Conservation (phyloP, 2,329 filamentous ascomycete species). For the Paracoccidioides lutzii region DNA sequence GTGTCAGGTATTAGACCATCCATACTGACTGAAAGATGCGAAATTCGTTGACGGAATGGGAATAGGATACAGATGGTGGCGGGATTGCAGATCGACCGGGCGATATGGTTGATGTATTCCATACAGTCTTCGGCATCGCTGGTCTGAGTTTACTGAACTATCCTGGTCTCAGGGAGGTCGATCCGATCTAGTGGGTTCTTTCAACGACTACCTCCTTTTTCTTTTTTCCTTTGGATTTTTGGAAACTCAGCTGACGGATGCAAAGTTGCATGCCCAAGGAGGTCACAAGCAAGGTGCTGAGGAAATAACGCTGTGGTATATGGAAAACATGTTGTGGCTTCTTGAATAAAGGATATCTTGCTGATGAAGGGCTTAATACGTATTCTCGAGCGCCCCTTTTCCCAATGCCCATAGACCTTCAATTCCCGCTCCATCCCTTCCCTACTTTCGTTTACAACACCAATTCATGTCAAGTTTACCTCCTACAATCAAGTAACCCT, state of each 20-base stretch:
- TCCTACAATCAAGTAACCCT: constrained; percentile 63
- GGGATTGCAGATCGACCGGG: constrained; percentile 84
- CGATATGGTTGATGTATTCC: constrained; percentile 95
- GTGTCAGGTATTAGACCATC: constrained; percentile 49
- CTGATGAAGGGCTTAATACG: background rate
- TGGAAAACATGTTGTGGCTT: background rate
- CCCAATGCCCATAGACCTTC: background rate
- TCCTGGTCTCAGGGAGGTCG: constrained; percentile 63
- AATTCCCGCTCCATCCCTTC: too few relatives aligned
- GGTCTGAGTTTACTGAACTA: constrained; percentile 75
- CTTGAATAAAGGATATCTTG: background rate
- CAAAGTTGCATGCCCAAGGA: constrained; percentile 57
- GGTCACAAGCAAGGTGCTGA: constrained; percentile 48
- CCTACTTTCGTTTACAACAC: background rate
- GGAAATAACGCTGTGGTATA: constrained; percentile 19
- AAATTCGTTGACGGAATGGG: constrained; percentile 11
- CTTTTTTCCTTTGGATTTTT: constrained; percentile 12
- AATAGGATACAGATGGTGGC: constrained; percentile 59
- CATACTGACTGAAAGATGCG: background rate
- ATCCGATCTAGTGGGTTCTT: constrained; percentile 64
- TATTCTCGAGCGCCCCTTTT: background rate
- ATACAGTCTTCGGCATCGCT: constrained; percentile 79
- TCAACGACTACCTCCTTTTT: background rate
- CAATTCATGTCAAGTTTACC: constrained; percentile 17
- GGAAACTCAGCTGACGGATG: constrained; percentile 7